Percentiles rank a stretch among this genome's conserved stretches.
Evolutionary conservation across 2,329 filamentous ascomycete species (phyloP).

Genomic region (Knoxdaviesia capensis): DNA sequence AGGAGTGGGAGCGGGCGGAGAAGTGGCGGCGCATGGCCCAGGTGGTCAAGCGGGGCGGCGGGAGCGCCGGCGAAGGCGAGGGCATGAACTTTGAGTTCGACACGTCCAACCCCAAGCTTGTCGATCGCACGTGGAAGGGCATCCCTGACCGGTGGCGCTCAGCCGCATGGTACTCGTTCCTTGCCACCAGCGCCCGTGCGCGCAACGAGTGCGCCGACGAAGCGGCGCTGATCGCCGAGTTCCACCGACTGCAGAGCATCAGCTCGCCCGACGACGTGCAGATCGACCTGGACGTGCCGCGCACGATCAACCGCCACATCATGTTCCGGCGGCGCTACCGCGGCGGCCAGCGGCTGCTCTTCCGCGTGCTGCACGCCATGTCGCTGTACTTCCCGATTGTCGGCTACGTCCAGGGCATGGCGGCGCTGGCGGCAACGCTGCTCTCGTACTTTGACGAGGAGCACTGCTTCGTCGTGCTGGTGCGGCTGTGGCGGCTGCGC

Average conservation of each 20-base stretch:
- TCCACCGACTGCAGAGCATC: constrained; percentile 50
- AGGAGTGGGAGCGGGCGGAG: constrained; percentile 41
- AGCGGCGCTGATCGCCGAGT: constrained; percentile 49
- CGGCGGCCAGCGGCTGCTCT: constrained; percentile 78
- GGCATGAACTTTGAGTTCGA: constrained; percentile 63
- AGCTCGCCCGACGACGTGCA: constrained; percentile 82
- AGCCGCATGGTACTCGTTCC: constrained; percentile 87
- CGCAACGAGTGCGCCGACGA: constrained; percentile 41
- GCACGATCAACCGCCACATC: constrained; percentile 87
- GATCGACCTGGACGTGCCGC: constrained; percentile 90
- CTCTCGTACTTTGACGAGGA: constrained; percentile 97
- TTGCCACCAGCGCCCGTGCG: constrained; percentile 54
- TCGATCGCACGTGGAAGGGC: constrained; percentile 90
- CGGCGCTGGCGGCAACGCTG: constrained; percentile 73
- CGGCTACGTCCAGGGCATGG: constrained; percentile 97
- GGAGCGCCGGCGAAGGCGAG: constrained; percentile 33
- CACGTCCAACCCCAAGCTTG: constrained; percentile 59
- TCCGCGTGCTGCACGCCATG: constrained; percentile 79
- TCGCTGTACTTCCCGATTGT: constrained; percentile 80
- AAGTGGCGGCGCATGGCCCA: constrained; percentile 51
- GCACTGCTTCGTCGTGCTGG: constrained; percentile 83
- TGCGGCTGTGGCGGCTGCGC: constrained; percentile 78
- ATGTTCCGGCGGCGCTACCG: constrained; percentile 91
- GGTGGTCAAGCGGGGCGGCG: constrained; percentile 25
- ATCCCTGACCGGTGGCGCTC: constrained; percentile 91